These are phyloP conservation scores for Ustilago sp. DNA, from an alignment of 1,284 basidiomycete genomes.

Conservation along the genomic window DNA sequence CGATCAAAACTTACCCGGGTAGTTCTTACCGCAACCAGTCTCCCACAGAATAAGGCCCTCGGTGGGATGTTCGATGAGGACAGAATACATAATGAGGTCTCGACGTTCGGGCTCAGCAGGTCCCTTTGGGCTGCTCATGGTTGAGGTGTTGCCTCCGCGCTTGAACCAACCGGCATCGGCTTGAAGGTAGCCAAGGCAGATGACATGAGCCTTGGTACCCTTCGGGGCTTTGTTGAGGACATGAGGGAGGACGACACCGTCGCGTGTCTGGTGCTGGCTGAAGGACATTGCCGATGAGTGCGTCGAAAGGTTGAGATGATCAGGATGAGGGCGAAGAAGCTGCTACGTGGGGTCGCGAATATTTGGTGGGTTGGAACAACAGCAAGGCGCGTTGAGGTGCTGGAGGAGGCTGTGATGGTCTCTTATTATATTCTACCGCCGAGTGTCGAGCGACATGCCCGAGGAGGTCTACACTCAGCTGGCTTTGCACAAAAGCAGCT, in stretches of 20 bases:
- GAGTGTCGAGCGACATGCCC: background rate
- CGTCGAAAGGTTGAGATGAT: background rate
- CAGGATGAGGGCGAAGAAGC: background rate
- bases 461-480: background rate
- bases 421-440: background rate
- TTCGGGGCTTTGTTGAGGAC: constrained; percentile 55
- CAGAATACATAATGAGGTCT: constrained; percentile 57
- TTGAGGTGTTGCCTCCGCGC: constrained; percentile 59
- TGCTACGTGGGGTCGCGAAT: background rate
- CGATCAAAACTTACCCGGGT: constrained; percentile 22
- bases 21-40: constrained; percentile 62
- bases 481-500: background rate
- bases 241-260: constrained; percentile 54
- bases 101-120: constrained; percentile 45
- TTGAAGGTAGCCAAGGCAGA: constrained; percentile 64
- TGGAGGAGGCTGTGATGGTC: too few species aligned
- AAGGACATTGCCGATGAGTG: constrained; percentile 23
- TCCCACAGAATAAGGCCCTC: constrained; percentile 67
- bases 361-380: background rate
- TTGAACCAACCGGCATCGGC: constrained; percentile 65
- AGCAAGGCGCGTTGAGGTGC: background rate
- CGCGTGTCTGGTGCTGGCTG: constrained; percentile 46
- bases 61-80: constrained; percentile 65
- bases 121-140: constrained; percentile 48
- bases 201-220: constrained; percentile 63